Base-by-base conservation (phyloP, 352 stramenopile genomes). In the Phytophthora vignae region DNA sequence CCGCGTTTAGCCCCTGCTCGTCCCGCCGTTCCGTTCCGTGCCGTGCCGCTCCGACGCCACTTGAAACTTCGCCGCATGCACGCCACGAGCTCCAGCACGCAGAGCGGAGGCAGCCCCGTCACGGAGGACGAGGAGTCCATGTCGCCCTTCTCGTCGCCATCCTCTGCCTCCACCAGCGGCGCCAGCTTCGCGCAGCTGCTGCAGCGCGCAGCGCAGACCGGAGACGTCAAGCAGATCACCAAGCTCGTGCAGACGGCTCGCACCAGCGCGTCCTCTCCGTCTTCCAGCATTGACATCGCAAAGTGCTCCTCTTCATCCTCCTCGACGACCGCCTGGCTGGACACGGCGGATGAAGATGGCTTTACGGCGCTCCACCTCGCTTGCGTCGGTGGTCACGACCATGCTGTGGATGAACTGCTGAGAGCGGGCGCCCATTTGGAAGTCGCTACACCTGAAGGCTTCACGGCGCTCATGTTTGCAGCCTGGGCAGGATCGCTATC, bases 301-400 rank as follows among this genome's bases (percentile, higher is more conserved):
- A 77, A 77, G 54, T 44, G 48, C 19, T 60, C 50, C 10, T 57
- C 59, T 9, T 53, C 38, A n/a, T 77, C 64, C 21, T 76, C 67
- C 21, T 75, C 59, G 19, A 70, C 52, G 8, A 67, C 55, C 29
- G 10, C 60, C 27, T 80, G 73, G 73, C 38, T 80, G 29, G 74
- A 88, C 62, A 61, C 56, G 54, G 66, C 78, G 42, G 81, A 88
- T 42, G 71, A 83, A 54, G 81, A 91, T 29, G 83, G 83, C 19
- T 88, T 91, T 54, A 89, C 83, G n/a, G 80, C 83, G 52, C 67
- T 91, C 21, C 83, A 91, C 52, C 66, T 91, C 22, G 83, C 83
- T 4, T 88, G 79, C 27, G 77, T 89, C 40, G 77, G 83, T 21
- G 83, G 75, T 17, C 75, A 91, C 62, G 69, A 80, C 29, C 77